phyloP scores from a whole-genome alignment of 2,329 filamentous ascomycete species.

The Colletotrichum sp. region DNA sequence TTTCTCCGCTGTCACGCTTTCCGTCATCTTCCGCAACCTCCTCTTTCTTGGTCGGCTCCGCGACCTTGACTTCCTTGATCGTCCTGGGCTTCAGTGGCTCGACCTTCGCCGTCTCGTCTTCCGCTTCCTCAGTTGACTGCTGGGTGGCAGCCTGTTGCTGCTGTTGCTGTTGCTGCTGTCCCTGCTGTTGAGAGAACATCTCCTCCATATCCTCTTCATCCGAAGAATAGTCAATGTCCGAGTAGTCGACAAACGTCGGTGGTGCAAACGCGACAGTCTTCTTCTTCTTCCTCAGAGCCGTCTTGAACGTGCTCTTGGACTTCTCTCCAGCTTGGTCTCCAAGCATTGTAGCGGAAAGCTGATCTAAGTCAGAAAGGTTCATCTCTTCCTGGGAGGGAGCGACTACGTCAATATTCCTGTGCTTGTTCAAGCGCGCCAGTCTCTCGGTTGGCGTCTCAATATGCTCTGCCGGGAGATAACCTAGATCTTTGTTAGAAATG shows the following conservation, averaged over 20 bases:
- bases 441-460: slow-evolving; percentile 98
- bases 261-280: slow-evolving; percentile 88
- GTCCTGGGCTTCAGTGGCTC: slow-evolving; percentile 58
- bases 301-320: slow-evolving; percentile 81
- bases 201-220: slow-evolving; percentile 72
- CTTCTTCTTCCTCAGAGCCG: slow-evolving; percentile 81
- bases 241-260: slow-evolving; percentile 87
- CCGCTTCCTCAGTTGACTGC: slow-evolving; percentile 34
- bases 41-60: slow-evolving; percentile 31
- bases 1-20: slow-evolving; percentile 69
- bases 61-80: slow-evolving; percentile 43
- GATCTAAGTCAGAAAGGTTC: slow-evolving; percentile 33
- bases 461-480: slow-evolving; percentile 95
- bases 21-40: slow-evolving; percentile 40
- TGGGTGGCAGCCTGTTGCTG: slow-evolving; percentile 30
- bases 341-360: slow-evolving; percentile 69
- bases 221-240: slow-evolving; percentile 83
- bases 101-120: slow-evolving; percentile 60
- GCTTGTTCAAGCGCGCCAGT: slow-evolving; percentile 92
- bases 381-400: slow-evolving; percentile 5
- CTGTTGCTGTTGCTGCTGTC: slow-evolving; percentile 35
- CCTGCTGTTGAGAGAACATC: slow-evolving; percentile 40
- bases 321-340: slow-evolving; percentile 71
- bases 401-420: slow-evolving; percentile 94
- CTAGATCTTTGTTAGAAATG: slow-evolving; percentile 50